Evolutionary conservation across 306 rosid species (phyloP).

Genomic region (Cucurbita pepo): DNA sequence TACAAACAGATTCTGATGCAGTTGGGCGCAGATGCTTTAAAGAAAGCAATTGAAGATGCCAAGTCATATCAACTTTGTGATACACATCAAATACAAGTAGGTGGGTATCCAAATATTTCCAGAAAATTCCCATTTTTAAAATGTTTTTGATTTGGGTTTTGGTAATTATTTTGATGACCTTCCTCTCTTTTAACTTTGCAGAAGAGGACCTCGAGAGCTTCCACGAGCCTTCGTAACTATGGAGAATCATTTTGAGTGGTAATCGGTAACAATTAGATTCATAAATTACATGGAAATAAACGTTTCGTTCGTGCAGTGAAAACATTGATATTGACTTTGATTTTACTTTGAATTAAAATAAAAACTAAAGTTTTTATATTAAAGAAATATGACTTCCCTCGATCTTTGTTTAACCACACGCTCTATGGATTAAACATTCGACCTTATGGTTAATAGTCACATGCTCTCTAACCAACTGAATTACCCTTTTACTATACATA

Average conservation of each 20-base stretch:
- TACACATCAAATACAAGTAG: not conserved
- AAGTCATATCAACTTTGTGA: not conserved
- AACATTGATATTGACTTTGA: too few species aligned
- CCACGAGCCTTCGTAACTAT: not conserved
- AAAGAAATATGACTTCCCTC: too few species aligned
- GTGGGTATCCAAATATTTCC: not conserved
- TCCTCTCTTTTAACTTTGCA: not conserved
- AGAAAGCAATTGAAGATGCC: constrained; percentile 16
- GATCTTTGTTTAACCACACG: too few species aligned
- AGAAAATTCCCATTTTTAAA: not conserved
- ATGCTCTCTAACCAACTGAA: too few species aligned
- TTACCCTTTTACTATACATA: too few species aligned
- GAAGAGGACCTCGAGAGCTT: not conserved
- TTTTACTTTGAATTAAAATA: too few species aligned
- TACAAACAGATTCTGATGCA: constrained; percentile 9
- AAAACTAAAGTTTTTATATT: too few species aligned
- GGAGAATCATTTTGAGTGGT: not conserved
- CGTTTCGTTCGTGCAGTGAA: too few species aligned
- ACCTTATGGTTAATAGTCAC: too few species aligned
- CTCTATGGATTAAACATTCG: too few species aligned
- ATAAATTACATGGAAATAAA: not conserved
- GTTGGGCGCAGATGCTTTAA: constrained; percentile 25
- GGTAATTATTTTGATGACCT: not conserved
- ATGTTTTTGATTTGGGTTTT: not conserved
- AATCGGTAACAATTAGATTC: not conserved